These are phyloP conservation scores for Dianthus caryophyllus DNA, from an alignment of 148 eudicot species.

Conservation along the genomic window DNA sequence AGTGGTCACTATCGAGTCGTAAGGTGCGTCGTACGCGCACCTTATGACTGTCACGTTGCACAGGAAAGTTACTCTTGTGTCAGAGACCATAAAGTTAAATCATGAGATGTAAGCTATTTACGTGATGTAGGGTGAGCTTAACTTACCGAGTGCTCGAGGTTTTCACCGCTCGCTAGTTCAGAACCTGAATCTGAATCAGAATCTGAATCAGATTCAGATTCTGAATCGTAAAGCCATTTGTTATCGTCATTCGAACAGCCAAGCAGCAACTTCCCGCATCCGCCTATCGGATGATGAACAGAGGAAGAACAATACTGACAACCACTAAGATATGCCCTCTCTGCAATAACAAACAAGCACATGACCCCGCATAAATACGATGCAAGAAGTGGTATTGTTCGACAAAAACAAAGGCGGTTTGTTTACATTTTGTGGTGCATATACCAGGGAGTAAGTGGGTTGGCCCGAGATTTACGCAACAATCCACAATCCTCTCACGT, in stretches of 20 bases:
- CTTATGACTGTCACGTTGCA: too few species aligned
- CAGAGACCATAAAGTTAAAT: too few species aligned
- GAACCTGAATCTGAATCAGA: background rate
- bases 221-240: background rate
- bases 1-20: too few species aligned
- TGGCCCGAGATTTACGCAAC: background rate
- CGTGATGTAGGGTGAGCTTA: too few species aligned
- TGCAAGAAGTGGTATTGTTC: background rate
- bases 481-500: background rate
- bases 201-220: background rate
- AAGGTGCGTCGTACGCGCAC: too few species aligned
- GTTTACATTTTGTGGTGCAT: background rate
- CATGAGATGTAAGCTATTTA: too few species aligned
- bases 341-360: background rate
- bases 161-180: background rate
- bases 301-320: background rate
- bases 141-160: background rate
- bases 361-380: background rate
- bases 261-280: background rate
- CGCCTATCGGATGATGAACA: background rate
- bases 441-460: background rate
- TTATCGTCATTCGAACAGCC: background rate
- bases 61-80: too few species aligned
- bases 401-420: background rate
- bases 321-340: background rate